Percentiles rank a stretch among this genome's conserved stretches.
Conservation (phyloP, 2,329 filamentous ascomycete species). For the Fusarium ramigenum region DNA sequence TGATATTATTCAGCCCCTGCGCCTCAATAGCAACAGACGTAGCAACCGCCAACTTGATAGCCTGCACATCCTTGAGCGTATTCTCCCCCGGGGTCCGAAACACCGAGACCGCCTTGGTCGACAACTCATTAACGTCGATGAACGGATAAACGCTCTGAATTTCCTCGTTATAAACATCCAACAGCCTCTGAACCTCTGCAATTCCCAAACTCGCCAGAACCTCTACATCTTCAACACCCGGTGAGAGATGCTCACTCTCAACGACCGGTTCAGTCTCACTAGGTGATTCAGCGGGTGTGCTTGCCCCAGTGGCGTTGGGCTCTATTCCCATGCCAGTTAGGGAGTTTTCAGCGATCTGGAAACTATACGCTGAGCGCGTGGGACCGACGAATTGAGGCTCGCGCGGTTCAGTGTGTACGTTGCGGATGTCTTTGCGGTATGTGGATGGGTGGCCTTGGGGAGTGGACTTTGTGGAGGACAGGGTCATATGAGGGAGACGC, state of each 20-base stretch:
- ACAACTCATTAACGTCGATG: not conserved
- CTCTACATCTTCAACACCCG: not conserved
- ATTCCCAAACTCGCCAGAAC: not conserved
- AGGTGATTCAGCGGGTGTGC: not conserved
- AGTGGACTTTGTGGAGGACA: not conserved
- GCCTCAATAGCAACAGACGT: not conserved
- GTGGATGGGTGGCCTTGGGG: not conserved
- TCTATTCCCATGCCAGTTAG: not conserved
- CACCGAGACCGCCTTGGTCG: not conserved
- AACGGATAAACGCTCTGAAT: not conserved
- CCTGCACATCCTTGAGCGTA: not conserved
- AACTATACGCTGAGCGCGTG: conserved; percentile 3
- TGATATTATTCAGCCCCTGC: conserved; percentile 1
- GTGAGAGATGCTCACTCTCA: not conserved
- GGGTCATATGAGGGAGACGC: not conserved
- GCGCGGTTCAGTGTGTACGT: not conserved
- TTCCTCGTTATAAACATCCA: conserved; percentile 1
- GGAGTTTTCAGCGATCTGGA: conserved; percentile 9
- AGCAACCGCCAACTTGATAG: conserved; percentile 4
- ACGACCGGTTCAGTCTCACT: not conserved
- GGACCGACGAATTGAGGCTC: conserved; percentile 6
- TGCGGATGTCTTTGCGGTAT: conserved; percentile 2
- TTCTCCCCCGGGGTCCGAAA: not conserved
- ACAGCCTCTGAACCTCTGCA: not conserved
- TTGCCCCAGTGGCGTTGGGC: not conserved